Base-by-base conservation (phyloP, 2,329 filamentous ascomycete species). In the Colletotrichum nymphaeae region DNA sequence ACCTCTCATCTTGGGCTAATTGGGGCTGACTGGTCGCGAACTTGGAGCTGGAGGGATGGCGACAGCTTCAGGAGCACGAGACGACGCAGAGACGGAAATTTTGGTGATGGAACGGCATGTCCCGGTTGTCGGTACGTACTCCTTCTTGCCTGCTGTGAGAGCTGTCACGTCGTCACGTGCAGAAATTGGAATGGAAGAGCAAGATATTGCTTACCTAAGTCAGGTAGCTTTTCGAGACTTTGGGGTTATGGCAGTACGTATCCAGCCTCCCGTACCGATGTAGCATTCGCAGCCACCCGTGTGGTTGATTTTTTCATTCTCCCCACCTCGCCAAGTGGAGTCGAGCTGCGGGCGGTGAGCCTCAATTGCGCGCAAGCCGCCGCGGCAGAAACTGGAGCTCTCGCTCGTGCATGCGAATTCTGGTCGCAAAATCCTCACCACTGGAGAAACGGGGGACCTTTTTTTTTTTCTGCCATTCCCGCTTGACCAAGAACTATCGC, bases 1-100 rank as follows among this genome's bases (percentile, higher is more conserved):
- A n/a, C 79, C 76, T 77, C 78, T 86, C 86, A 88, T 87, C 67
- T 82, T 86, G 83, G 67, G 77, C 78, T 76, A 77, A 77, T 77
- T 82, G 76, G 77, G 76, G 42, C 49, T 49, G 37, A 37, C 14
- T 35, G 24, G 57, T 71, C 60, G 35, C 32, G 57, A 56, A 58
- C 58, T 64, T 53, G 24, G 58, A 63, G 63, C 64, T 59, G 24
- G 26, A 72, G 62, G 56, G 68, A 63, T 68, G 57, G 60, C 58
- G 63, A 56, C 56, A 67, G 73, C 74, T 69, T 73, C 66, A 24
- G 65, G 72, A 73, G 69, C 63, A 73, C 67, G 37, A 62, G 69
- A 70, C 30, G 30, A 32, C 66, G 64, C 65, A 62, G 62, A 26
- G 60, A 56, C 74, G 60, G 73, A 75, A 75, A 69, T 75, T 73